Evolutionary conservation across 1,284 basidiomycete species (phyloP).

Genomic region (Taiwanofungus camphoratus): DNA sequence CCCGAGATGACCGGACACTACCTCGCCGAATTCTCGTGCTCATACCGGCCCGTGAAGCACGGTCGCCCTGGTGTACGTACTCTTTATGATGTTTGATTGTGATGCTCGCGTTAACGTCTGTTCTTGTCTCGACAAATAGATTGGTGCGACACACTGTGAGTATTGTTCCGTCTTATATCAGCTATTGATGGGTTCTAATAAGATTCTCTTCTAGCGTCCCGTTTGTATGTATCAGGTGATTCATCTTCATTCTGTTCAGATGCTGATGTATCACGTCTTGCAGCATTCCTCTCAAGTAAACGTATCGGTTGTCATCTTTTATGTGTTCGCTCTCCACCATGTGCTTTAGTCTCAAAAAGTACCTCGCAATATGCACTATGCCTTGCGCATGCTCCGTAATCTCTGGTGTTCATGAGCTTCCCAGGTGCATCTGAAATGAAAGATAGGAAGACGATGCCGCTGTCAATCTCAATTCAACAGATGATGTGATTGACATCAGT

Average conservation of each 20-base stretch:
- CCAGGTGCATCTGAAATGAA: not conserved
- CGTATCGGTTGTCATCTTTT: constrained; percentile 22
- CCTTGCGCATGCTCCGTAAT: constrained; percentile 6
- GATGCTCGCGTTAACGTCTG: not conserved
- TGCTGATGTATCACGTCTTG: constrained; percentile 3
- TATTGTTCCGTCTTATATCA: constrained; percentile 6
- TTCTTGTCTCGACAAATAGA: constrained; percentile 34
- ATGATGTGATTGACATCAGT: not conserved
- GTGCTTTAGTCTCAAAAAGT: constrained; percentile 29
- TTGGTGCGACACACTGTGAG: constrained; percentile 84
- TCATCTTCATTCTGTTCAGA: not conserved
- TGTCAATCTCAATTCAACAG: not conserved
- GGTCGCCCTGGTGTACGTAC: constrained; percentile 88
- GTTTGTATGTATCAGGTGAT: constrained; percentile 72
- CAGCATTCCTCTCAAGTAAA: constrained; percentile 78
- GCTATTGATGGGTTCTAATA: constrained; percentile 7
- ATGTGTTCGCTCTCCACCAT: constrained; percentile 23
- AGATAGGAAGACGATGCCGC: not conserved
- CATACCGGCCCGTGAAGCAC: constrained; percentile 99
- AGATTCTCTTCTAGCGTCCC: constrained; percentile 43
- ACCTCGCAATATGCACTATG: constrained; percentile 29
- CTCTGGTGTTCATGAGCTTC: not conserved
- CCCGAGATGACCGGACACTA: constrained; percentile 99
- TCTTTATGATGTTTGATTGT: constrained; percentile 10
- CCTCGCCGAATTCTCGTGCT: constrained; percentile 92